A percentile compares a stretch with the other conserved stretches of the same genome.
phyloP scores from a whole-genome alignment of 768 basidiomycete species.

The Boletus tomentosulus region DNA sequence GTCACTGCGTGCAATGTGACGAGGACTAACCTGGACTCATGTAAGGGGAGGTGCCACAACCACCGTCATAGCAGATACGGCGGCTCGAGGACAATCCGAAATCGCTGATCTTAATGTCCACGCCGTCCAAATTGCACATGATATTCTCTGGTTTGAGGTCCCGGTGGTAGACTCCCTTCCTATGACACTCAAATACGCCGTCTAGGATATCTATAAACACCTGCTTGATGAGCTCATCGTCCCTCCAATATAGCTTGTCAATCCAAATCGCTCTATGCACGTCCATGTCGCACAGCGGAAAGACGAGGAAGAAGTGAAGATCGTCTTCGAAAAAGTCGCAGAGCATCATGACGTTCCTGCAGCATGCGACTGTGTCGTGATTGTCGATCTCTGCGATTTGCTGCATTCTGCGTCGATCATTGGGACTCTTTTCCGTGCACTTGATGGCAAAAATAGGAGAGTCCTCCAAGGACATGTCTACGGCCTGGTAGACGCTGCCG shows the following conservation, averaged over 20 bases:
- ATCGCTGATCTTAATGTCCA: constrained; percentile 60
- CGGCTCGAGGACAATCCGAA: constrained; percentile 65
- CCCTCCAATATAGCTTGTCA: constrained; percentile 46
- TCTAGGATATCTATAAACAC: constrained; percentile 76
- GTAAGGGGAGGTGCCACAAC: constrained; percentile 58
- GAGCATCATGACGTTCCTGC: constrained; percentile 59
- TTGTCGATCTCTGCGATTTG: constrained; percentile 66
- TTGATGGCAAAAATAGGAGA: constrained; percentile 64
- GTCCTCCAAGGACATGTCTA: constrained; percentile 42
- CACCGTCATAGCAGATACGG: constrained; percentile 44
- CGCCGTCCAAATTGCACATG: constrained; percentile 53
- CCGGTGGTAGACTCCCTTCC: constrained; percentile 69
- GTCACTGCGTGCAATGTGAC: not conserved
- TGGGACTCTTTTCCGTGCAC: constrained; percentile 53
- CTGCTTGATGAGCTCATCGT: constrained; percentile 57
- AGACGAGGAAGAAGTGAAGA: constrained; percentile 60
- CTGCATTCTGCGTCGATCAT: constrained; percentile 49
- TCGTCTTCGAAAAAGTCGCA: constrained; percentile 57
- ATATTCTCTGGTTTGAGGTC: constrained; percentile 88
- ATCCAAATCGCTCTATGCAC: constrained; percentile 57
- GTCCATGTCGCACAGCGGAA: constrained; percentile 61
- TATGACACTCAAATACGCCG: constrained; percentile 72
- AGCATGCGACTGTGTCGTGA: constrained; percentile 43
- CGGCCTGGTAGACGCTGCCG: constrained; percentile 72
- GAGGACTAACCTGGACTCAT: constrained; percentile 65